phyloP scores from a whole-genome alignment of 2,329 filamentous ascomycete genomes.

The Hymenoscyphus fructigenus region DNA sequence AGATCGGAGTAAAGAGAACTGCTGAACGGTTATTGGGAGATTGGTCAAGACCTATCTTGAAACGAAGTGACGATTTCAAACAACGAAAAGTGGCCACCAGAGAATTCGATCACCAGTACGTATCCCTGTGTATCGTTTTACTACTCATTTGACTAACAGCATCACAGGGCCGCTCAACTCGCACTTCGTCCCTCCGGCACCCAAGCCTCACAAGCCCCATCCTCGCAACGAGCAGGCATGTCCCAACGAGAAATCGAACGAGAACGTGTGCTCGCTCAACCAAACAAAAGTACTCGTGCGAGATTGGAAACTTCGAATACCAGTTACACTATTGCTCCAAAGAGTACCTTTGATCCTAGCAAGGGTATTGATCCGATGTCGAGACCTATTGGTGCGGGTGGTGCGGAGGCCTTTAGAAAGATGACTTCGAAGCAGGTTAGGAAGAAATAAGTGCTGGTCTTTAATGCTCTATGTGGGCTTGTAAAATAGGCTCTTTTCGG shows the following conservation, averaged over 20 bases:
- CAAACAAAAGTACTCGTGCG: slow-evolving; percentile 54
- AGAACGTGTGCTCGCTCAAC: slow-evolving; percentile 58
- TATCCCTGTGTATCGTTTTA: slow-evolving; percentile 20
- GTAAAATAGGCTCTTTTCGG: neutral
- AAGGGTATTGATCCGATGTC: slow-evolving; percentile 48
- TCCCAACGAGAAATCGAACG: slow-evolving; percentile 46
- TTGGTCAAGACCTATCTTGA: slow-evolving; percentile 93
- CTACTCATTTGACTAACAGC: slow-evolving; percentile 15
- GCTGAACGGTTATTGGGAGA: slow-evolving; percentile 90
- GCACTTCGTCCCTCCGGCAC: slow-evolving; percentile 35
- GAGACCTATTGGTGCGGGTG: slow-evolving; percentile 61
- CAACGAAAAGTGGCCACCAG: slow-evolving; percentile 69
- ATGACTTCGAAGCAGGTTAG: slow-evolving; percentile 63
- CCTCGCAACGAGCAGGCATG: slow-evolving; percentile 30
- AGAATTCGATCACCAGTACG: slow-evolving; percentile 64
- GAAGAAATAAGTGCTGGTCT: slow-evolving; percentile 39
- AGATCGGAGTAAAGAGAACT: slow-evolving; percentile 86
- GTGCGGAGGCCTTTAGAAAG: slow-evolving; percentile 63
- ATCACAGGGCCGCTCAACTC: slow-evolving; percentile 35
- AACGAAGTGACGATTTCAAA: slow-evolving; percentile 91
- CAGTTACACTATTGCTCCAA: slow-evolving; percentile 40
- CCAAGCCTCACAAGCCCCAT: slow-evolving; percentile 31
- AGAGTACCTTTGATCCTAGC: slow-evolving; percentile 59
- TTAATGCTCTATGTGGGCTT: neutral
- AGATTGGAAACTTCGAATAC: slow-evolving; percentile 40